Base-by-base conservation (phyloP, 2,329 filamentous ascomycete genomes). In the Penicillium sp. region DNA sequence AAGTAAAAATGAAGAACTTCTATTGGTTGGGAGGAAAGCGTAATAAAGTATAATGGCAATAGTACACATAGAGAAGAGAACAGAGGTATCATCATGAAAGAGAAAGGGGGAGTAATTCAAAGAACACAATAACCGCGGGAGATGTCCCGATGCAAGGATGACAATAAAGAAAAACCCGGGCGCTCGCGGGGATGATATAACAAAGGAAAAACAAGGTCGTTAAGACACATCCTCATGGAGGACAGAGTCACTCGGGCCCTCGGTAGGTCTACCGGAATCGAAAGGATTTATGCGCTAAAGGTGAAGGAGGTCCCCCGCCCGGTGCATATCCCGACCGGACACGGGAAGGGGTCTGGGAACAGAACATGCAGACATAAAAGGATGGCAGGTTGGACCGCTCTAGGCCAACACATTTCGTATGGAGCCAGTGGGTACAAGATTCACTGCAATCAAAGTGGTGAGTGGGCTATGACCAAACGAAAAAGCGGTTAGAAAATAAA, bases 361-460 rank as follows among this genome's bases (percentile, higher is more conserved):
- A 85, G 61, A 82, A 82, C 43, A 81, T 72, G 69, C 83, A 85
- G 13, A 83, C 78, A 65, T 83, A 84, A 33, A 81, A 74, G 0
- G 80, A 78, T 10, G 79, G 74, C 25, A 83, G 73, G 56, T 79
- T 80, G 40, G 79, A 77, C 19, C 77, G 72, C 58, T 82, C 80
- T 16, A 87, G 72, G 1, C 85, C 84, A 25, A 87, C 79, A 66
- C 86, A 89, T 57, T 79, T 78, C 35, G 83, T 82, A 68, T 89
- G 86, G 33, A 86, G 76, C 83, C 84, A 88, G 66, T 87, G 85
- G n/a, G 79, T 83, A 75, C 86, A 89, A 26, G 83, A 84, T 71
- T 85, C 83, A 74, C 86, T 83, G 63, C 26, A 58, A 42, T 6
- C 52, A 10, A 28, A 30, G 57, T 13, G 4, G 11, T 38, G 6